Percentiles rank a stretch among this genome's conserved stretches.
These are phyloP conservation scores for Gaertneriomyces semiglobifer DNA, from an alignment of 192 early-diverging fungal species.

Conservation along the genomic window DNA sequence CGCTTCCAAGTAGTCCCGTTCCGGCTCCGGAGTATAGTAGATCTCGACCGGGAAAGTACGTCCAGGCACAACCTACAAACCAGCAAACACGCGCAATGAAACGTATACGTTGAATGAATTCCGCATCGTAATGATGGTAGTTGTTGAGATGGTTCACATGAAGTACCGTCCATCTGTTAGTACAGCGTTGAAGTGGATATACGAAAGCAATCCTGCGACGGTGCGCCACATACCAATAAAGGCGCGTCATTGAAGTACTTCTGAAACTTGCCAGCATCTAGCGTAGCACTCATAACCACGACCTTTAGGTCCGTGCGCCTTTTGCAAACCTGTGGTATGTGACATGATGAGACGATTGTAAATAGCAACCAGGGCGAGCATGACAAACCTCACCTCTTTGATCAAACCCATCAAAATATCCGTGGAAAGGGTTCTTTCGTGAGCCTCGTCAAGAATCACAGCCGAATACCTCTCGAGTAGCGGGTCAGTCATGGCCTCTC, in stretches of 20 bases:
- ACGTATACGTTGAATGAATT: neutral
- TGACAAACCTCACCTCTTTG: slow-evolving; percentile 65
- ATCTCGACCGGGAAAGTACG: slow-evolving; percentile 98
- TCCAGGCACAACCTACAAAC: slow-evolving; percentile 71
- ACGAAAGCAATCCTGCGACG: too few species aligned
- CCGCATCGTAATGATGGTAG: neutral
- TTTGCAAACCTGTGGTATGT: slow-evolving; percentile 52
- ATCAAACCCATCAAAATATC: slow-evolving; percentile 99
- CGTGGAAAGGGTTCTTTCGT: slow-evolving; percentile 93
- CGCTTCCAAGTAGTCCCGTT: slow-evolving; percentile 95
- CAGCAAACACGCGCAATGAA: neutral
- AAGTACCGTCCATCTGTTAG: slow-evolving; percentile 11
- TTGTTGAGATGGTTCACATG: neutral
- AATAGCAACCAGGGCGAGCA: neutral
- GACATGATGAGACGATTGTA: neutral
- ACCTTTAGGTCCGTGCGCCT: slow-evolving; percentile 82
- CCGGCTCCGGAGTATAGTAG: slow-evolving; percentile 96
- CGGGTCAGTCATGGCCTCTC: slow-evolving; percentile 96
- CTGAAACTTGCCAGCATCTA: slow-evolving; percentile 99
- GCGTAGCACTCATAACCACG: slow-evolving; percentile 95
- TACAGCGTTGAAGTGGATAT: slow-evolving; percentile 1
- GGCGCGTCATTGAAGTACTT: slow-evolving; percentile 97
- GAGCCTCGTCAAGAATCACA: slow-evolving; percentile 96
- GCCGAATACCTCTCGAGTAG: slow-evolving; percentile 83
- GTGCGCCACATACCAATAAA: slow-evolving; percentile 58